A percentile compares a stretch with the other conserved stretches of the same genome.
phyloP scores from a whole-genome alignment of 441 rosid species.

The Cnidoscolus chayamansa region DNA sequence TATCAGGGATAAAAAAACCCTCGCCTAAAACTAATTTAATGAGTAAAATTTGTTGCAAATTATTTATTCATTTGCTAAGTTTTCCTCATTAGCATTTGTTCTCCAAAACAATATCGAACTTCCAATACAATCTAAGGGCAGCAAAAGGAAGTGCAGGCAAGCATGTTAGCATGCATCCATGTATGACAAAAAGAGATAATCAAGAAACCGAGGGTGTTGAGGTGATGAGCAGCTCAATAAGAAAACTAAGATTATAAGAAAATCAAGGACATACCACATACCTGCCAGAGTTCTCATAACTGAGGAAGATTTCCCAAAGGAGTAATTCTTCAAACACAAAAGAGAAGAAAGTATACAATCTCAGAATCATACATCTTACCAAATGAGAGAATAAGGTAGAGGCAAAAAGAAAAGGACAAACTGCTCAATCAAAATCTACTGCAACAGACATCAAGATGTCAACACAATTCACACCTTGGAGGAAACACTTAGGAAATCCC shows the following conservation, averaged over 20 bases:
- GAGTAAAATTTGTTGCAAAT: background rate
- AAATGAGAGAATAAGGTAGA: too few species aligned
- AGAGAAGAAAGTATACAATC: slow-evolving; percentile 11
- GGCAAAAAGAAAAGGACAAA: background rate
- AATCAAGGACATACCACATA: slow-evolving; percentile 31
- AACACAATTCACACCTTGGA: slow-evolving; percentile 63
- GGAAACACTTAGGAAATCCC: slow-evolving; percentile 89
- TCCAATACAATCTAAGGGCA: background rate
- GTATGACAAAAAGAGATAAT: background rate
- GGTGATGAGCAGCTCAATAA: too few species aligned
- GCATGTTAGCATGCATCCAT: background rate
- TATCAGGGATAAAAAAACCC: background rate
- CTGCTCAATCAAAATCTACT: background rate
- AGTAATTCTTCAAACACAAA: slow-evolving; percentile 65
- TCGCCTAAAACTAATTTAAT: background rate
- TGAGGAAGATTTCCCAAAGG: slow-evolving; percentile 88
- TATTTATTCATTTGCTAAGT: background rate
- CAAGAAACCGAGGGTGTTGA: background rate
- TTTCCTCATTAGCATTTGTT: background rate
- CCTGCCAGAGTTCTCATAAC: slow-evolving; percentile 95
- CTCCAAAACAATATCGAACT: background rate
- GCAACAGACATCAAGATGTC: background rate
- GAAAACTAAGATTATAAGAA: slow-evolving; percentile 13
- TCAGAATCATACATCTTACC: slow-evolving; percentile 5
- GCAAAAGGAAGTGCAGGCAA: too few species aligned